These are phyloP conservation scores for Suhomyces sp. DNA, from an alignment of 805 yeast genomes.

Conservation along the genomic window DNA sequence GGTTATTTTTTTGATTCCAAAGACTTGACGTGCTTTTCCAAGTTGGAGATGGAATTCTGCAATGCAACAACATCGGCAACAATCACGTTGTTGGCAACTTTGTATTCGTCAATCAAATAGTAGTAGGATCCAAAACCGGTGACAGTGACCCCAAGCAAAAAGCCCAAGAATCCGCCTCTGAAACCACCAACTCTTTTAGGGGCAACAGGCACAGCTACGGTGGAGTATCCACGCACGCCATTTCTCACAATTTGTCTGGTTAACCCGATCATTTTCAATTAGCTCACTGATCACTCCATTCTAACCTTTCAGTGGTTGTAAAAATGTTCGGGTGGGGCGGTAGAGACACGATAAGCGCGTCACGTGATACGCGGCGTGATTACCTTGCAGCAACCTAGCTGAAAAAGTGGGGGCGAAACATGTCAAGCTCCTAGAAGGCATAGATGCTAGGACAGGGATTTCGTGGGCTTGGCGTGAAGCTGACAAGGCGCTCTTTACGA, in stretches of 20 bases:
- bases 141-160: conserved; percentile 68
- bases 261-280: conserved; percentile 11
- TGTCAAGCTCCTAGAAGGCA: not conserved
- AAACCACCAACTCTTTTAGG: conserved; percentile 39
- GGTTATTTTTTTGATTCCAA: conserved; percentile 44
- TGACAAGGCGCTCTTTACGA: not conserved
- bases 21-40: conserved; percentile 66
- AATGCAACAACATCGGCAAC: conserved; percentile 71
- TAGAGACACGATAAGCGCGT: not conserved
- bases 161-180: conserved; percentile 64
- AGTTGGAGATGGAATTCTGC: conserved; percentile 61
- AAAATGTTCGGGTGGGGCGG: conserved; percentile 1
- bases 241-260: conserved; percentile 17
- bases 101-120: conserved; percentile 75
- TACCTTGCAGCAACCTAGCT: not conserved
- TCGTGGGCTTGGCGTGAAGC: not conserved
- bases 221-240: conserved; percentile 29
- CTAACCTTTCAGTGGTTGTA: not conserved
- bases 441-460: not conserved
- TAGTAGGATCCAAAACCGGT: conserved; percentile 77
- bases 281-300: not conserved
- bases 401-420: not conserved
- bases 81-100: conserved; percentile 66
- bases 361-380: not conserved
- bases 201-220: conserved; percentile 16